These are phyloP conservation scores for Trichocladium antarcticum DNA, from an alignment of 495 filamentous ascomycete species.

Conservation along the genomic window DNA sequence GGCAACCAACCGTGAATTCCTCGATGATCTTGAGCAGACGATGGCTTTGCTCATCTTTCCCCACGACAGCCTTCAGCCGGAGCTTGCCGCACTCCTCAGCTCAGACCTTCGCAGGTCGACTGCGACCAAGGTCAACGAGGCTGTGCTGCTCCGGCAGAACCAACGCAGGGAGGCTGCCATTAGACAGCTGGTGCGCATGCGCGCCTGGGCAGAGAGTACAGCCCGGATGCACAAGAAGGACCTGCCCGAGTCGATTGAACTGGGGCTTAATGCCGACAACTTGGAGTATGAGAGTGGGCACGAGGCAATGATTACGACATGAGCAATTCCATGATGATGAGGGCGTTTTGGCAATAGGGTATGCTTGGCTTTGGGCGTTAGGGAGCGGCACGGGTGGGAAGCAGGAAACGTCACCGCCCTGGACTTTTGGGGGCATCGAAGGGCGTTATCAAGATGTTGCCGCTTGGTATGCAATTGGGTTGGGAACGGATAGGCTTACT, in stretches of 20 bases:
- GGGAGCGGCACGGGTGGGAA: not conserved
- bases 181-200: slow-evolving; percentile 62
- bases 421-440: not conserved
- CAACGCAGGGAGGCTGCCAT: slow-evolving; percentile 70
- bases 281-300: slow-evolving; percentile 37
- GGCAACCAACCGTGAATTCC: slow-evolving; percentile 65
- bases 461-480: not conserved
- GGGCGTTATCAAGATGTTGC: slow-evolving; percentile 1
- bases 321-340: slow-evolving; percentile 6
- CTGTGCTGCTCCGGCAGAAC: slow-evolving; percentile 61
- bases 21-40: slow-evolving; percentile 80
- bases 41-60: slow-evolving; percentile 89
- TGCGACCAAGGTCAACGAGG: slow-evolving; percentile 75
- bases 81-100: slow-evolving; percentile 63
- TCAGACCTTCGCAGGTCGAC: slow-evolving; percentile 73
- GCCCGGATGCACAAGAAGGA: slow-evolving; percentile 63
- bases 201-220: slow-evolving; percentile 75
- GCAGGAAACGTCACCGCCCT: not conserved
- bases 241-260: slow-evolving; percentile 57
- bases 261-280: slow-evolving; percentile 49
- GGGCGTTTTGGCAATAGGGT: not conserved
- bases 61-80: slow-evolving; percentile 55
- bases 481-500: not conserved
- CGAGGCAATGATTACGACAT: slow-evolving; percentile 51
- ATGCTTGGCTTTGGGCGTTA: slow-evolving; percentile 3